Evolutionary conservation across 2,329 filamentous ascomycete genomes (phyloP).

Genomic region (Botrytis tulipae): DNA sequence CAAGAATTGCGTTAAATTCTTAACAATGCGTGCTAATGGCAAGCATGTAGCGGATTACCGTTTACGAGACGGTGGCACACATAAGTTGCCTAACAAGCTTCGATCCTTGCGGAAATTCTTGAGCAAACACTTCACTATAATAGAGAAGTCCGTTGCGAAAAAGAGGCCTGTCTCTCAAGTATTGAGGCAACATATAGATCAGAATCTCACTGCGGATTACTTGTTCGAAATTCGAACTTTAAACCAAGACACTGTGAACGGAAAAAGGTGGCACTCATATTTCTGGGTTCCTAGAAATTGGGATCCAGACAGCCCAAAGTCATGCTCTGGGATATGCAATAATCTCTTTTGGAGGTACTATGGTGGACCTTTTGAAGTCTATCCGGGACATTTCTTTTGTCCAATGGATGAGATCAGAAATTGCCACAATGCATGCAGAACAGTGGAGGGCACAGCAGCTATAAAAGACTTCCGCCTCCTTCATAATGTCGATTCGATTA

Average conservation of each 20-base stretch:
- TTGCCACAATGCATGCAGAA: neutral
- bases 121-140: neutral
- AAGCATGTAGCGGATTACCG: neutral
- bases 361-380: neutral
- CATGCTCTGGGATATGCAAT: neutral
- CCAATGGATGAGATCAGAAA: neutral
- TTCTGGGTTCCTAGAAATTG: neutral
- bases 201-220: neutral
- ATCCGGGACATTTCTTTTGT: neutral
- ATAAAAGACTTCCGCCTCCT: neutral
- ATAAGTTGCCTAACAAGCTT: neutral
- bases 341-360: neutral
- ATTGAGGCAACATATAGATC: neutral
- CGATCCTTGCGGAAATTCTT: neutral
- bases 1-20: neutral
- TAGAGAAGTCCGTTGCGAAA: neutral
- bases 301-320: neutral
- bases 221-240: neutral
- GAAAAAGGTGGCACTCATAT: neutral
- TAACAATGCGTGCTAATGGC: neutral
- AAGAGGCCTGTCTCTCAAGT: neutral
- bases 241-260: neutral
- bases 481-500: neutral
- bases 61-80: neutral
- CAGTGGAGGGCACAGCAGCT: neutral